phyloP scores from a whole-genome alignment of 805 yeast species.

The Torulaspora delbrueckii region DNA sequence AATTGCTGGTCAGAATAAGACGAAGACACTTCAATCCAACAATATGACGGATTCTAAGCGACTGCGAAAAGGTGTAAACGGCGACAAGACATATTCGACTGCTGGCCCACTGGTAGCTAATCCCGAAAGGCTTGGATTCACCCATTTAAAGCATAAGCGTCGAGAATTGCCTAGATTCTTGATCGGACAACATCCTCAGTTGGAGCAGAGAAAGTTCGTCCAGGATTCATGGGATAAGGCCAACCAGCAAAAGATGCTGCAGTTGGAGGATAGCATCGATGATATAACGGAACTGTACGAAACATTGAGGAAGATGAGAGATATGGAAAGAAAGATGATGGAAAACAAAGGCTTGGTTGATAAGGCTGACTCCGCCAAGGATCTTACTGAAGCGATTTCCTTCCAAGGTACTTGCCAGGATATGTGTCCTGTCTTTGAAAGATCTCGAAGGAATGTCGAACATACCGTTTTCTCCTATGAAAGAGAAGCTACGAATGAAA shows the following conservation, averaged over 20 bases:
- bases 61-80: background rate
- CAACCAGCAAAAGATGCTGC: constrained; percentile 62
- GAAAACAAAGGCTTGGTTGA: constrained; percentile 80
- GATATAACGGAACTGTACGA: constrained; percentile 74
- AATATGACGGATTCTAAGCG: background rate
- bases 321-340: constrained; percentile 70
- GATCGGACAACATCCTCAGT: constrained; percentile 36
- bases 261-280: constrained; percentile 45
- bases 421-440: constrained; percentile 93
- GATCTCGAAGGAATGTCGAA: constrained; percentile 81
- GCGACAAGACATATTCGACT: background rate
- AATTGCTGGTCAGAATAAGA: background rate
- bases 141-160: constrained; percentile 13
- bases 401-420: constrained; percentile 86
- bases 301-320: constrained; percentile 67
- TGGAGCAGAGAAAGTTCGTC: constrained; percentile 26
- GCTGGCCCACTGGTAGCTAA: constrained; percentile 24
- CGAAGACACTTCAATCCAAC: background rate
- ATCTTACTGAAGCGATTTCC: constrained; percentile 78
- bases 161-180: constrained; percentile 38
- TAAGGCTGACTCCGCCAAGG: constrained; percentile 74
- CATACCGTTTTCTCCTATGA: constrained; percentile 80
- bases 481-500: constrained; percentile 51
- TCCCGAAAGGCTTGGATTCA: constrained; percentile 26
- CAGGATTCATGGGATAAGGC: constrained; percentile 64